These are phyloP conservation scores for Zizania latifolia DNA, from an alignment of 176 grass and related monocot genomes.

Conservation along the genomic window DNA sequence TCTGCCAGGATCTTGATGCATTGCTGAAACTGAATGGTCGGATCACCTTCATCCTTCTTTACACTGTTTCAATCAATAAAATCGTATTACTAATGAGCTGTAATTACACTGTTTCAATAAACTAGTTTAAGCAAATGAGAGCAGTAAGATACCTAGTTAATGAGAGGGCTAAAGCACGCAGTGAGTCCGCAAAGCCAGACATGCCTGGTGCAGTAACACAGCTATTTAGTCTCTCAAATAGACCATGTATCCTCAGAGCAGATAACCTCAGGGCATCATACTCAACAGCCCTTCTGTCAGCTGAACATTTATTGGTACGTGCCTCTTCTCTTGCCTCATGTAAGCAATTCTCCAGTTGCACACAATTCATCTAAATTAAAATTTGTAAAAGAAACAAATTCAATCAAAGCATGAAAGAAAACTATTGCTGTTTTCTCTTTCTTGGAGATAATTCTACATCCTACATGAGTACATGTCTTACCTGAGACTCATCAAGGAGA, in stretches of 20 bases:
- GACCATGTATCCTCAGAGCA: constrained; percentile 75
- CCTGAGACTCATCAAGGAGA: constrained; percentile 97
- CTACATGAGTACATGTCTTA: constrained; percentile 33
- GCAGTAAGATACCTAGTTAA: constrained; percentile 51
- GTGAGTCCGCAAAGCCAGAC: constrained; percentile 68
- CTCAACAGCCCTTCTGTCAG: constrained; percentile 90
- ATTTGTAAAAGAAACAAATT: constrained; percentile 11
- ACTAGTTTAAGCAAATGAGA: not conserved
- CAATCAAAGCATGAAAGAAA: constrained; percentile 16
- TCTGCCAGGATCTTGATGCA: constrained; percentile 86
- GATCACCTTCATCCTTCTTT: constrained; percentile 92
- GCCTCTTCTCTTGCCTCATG: constrained; percentile 95
- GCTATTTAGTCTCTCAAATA: constrained; percentile 78
- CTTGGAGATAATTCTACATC: constrained; percentile 19
- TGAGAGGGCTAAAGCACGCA: constrained; percentile 72
- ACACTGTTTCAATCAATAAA: constrained; percentile 45
- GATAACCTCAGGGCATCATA: constrained; percentile 72
- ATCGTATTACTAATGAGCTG: not conserved
- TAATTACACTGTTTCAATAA: not conserved
- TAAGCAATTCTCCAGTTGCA: constrained; percentile 83
- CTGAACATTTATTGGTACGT: constrained; percentile 83
- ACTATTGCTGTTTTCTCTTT: constrained; percentile 9
- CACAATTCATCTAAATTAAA: constrained; percentile 78
- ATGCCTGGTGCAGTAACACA: constrained; percentile 52
- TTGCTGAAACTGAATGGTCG: constrained; percentile 66